Conservation (phyloP, 2,329 filamentous ascomycete species). For the Alternaria rosae region DNA sequence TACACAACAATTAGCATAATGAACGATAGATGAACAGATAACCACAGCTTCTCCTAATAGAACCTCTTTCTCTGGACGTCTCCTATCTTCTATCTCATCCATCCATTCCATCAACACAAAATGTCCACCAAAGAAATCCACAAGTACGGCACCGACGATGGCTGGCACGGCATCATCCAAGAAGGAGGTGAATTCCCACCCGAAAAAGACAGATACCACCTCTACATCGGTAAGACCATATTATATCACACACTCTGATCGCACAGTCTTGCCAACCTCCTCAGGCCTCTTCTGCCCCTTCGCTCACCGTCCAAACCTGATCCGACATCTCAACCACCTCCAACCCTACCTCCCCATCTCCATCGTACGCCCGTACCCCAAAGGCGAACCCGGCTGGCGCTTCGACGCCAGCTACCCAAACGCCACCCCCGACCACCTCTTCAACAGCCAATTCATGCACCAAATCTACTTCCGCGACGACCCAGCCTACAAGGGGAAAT, state of each 20-base stretch:
- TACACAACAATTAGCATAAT: neutral
- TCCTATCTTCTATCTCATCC: neutral
- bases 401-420: conserved; percentile 66
- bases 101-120: neutral
- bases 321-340: conserved; percentile 66
- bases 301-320: conserved; percentile 66
- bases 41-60: neutral
- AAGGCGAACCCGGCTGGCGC: conserved; percentile 68
- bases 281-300: conserved; percentile 70
- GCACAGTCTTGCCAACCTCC: too few relatives aligned
- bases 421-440: conserved; percentile 68
- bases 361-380: conserved; percentile 71
- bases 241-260: too few relatives aligned
- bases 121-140: conserved; percentile 37
- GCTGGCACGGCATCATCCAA: conserved; percentile 62
- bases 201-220: conserved; percentile 61
- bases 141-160: conserved; percentile 52
- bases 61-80: neutral
- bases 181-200: conserved; percentile 58
- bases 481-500: conserved; percentile 66
- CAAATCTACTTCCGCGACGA: conserved; percentile 70
- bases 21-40: neutral
- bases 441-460: conserved; percentile 65
- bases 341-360: conserved; percentile 62
- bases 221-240: conserved; percentile 63